Base-by-base conservation (phyloP, 2,329 filamentous ascomycete species). In the Ceratocystis cacaofunesta region DNA sequence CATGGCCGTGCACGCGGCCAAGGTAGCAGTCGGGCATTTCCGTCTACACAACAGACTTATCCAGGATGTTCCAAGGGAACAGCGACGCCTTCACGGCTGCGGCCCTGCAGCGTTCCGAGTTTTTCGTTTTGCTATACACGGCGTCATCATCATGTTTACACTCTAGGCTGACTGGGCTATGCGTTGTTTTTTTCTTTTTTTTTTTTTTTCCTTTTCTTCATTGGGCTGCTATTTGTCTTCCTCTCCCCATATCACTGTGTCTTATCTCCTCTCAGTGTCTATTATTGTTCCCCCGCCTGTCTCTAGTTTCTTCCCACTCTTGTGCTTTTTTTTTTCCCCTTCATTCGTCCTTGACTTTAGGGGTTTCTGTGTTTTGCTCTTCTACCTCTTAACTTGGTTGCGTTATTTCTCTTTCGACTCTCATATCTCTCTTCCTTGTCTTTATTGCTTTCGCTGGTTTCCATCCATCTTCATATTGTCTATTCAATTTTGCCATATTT, bases 91-190 rank as follows among this genome's bases (percentile, higher is more conserved):
- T 36, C 46, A 17, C 55, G 61, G 32, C 61, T 15, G 28, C 43
- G 58, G 46, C 43, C 55, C 19, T 67, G 58, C 55, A 61, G 63
- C 25, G 62, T 62, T 25, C 48, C 63, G 44, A 65, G 32, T 50
- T 65, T 57, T 61, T 65, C 63, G 63, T 65, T 65, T 65, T 65
- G 63, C 61, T 65, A 65, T 61, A 65, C 61, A 65, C 48, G 63
- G 43, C 63, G 63, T 41, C 55, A 65, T 60, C 25, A 55, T 65
- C 63, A 65, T 65, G 25, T 30, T n/a, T 58, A 32, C 63, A 57
- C 48, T 67, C 41, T 46, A 57, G 62, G 44, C 52, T 64, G 61
- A 62, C 43, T 65, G 43, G 64, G 65, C 64, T 58, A 60, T 52
- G 52, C 64, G 36, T 61, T 52, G 50, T 52, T 28, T n/a, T 41